Percentiles rank a stretch among this genome's conserved stretches.
Conservation (phyloP, 2,329 filamentous ascomycete species). For the Rosellinia necatrix region DNA sequence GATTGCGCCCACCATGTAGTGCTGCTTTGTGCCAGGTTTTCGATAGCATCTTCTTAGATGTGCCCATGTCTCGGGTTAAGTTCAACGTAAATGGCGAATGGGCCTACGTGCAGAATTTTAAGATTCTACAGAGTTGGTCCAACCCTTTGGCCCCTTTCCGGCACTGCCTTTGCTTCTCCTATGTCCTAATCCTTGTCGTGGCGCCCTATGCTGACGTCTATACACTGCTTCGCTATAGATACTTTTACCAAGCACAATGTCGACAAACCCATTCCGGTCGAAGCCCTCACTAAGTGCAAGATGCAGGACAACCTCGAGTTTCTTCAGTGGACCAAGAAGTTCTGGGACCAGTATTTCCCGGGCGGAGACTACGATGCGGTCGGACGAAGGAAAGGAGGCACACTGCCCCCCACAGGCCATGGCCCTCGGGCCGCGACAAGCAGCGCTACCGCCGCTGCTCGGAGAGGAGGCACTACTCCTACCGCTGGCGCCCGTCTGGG, state of each 20-base stretch:
- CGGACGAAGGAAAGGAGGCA: slow-evolving; percentile 77
- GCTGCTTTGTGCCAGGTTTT: slow-evolving; percentile 96
- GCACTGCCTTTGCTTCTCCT: not conserved
- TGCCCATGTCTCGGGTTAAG: slow-evolving; percentile 95
- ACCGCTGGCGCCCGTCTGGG: slow-evolving; percentile 57
- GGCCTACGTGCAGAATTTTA: slow-evolving; percentile 98
- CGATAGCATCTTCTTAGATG: slow-evolving; percentile 95
- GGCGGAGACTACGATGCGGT: slow-evolving; percentile 96
- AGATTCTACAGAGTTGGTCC: slow-evolving; percentile 86
- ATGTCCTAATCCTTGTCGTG: too few species aligned
- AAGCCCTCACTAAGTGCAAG: slow-evolving; percentile 93
- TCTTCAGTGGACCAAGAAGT: slow-evolving; percentile 93
- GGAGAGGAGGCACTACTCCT: slow-evolving; percentile 66
- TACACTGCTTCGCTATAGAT: slow-evolving; percentile 55
- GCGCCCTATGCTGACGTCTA: slow-evolving; percentile 6
- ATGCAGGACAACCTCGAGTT: slow-evolving; percentile 99
- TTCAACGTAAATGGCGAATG: slow-evolving; percentile 99
- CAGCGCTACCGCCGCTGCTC: slow-evolving; percentile 56
- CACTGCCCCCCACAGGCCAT: slow-evolving; percentile 57
- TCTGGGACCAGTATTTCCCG: slow-evolving; percentile 98
- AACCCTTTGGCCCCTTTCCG: not conserved
- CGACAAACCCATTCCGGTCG: slow-evolving; percentile 88
- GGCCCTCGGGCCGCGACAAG: slow-evolving; percentile 45
- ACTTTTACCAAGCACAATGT: slow-evolving; percentile 83
- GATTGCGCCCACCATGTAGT: slow-evolving; percentile 51